These are phyloP conservation scores for Blastocystis sp. DNA, from an alignment of 352 stramenopile species.

Conservation along the genomic window DNA sequence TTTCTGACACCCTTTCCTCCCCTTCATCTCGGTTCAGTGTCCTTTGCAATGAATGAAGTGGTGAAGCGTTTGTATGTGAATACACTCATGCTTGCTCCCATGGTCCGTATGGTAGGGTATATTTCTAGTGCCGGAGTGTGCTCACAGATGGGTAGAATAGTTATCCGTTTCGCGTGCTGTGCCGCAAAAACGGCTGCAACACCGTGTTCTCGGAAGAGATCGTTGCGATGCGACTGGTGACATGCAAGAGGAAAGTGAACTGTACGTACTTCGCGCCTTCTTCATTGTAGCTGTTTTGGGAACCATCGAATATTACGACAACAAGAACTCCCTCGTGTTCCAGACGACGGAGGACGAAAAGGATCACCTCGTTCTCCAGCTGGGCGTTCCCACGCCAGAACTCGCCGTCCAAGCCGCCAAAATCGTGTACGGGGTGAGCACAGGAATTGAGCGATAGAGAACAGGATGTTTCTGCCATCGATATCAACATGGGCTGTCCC, in stretches of 20 bases:
- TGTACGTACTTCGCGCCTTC: not conserved
- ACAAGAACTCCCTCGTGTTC: conserved; percentile 69
- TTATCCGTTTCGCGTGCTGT: conserved; percentile 53
- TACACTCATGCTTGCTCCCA: conserved; percentile 66
- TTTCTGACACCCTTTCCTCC: conserved; percentile 14
- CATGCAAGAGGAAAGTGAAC: conserved; percentile 49
- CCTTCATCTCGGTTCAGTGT: not conserved
- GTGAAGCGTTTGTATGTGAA: conserved; percentile 68
- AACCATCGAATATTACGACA: conserved; percentile 70
- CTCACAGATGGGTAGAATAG: conserved; percentile 43
- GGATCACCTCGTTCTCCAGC: conserved; percentile 68
- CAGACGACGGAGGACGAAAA: conserved; percentile 66
- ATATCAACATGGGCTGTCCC: conserved; percentile 92
- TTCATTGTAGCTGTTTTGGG: conserved; percentile 46
- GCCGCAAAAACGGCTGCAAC: conserved; percentile 54
- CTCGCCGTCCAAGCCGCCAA: conserved; percentile 59
- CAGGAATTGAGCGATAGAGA: conserved; percentile 48
- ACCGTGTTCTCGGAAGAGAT: conserved; percentile 74
- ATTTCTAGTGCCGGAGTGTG: too few species aligned
- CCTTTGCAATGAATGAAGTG: conserved; percentile 23
- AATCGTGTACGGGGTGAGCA: conserved; percentile 19
- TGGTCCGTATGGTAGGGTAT: conserved; percentile 69
- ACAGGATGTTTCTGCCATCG: conserved; percentile 85
- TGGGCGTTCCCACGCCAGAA: conserved; percentile 52
- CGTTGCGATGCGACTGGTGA: conserved; percentile 63